phyloP scores from a whole-genome alignment of 192 early-diverging fungal genomes.

The Entomortierella lignicola region DNA sequence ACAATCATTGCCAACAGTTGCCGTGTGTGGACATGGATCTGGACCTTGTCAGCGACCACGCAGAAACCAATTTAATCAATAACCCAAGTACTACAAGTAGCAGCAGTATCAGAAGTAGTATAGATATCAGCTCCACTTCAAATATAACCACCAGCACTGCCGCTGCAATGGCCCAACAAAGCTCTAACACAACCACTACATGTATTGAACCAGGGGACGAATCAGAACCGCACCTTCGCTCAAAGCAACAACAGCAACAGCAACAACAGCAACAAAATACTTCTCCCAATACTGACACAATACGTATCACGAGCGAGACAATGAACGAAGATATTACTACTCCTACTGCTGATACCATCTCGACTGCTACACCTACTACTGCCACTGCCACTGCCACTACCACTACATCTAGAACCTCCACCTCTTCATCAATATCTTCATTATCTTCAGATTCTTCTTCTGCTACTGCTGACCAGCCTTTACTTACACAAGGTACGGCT shows the following conservation, averaged over 20 bases:
- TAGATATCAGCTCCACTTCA: background rate
- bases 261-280: background rate
- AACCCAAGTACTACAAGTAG: background rate
- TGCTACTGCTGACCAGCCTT: background rate
- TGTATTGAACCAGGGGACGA: slow-evolving; percentile 28
- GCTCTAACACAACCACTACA: slow-evolving; percentile 15
- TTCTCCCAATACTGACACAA: background rate
- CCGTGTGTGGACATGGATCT: slow-evolving; percentile 37
- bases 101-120: background rate
- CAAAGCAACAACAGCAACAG: background rate
- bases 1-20: background rate
- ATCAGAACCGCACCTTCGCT: slow-evolving; percentile 4
- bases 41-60: slow-evolving; percentile 24
- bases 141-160: slow-evolving; percentile 22
- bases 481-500: background rate
- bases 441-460: slow-evolving; percentile 1
- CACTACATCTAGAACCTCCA: background rate
- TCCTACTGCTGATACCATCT: background rate
- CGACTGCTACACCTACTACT: background rate
- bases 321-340: background rate
- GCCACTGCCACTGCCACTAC: slow-evolving; percentile 3
- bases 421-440: slow-evolving; percentile 6
- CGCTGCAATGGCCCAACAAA: slow-evolving; percentile 32
- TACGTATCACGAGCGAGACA: background rate
- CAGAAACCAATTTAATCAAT: background rate